Evolutionary conservation across 176 grass and related monocot species (phyloP), one percentile per base, ranked within the genome.

Genomic region (Tillandsia leiboldiana): DNA sequence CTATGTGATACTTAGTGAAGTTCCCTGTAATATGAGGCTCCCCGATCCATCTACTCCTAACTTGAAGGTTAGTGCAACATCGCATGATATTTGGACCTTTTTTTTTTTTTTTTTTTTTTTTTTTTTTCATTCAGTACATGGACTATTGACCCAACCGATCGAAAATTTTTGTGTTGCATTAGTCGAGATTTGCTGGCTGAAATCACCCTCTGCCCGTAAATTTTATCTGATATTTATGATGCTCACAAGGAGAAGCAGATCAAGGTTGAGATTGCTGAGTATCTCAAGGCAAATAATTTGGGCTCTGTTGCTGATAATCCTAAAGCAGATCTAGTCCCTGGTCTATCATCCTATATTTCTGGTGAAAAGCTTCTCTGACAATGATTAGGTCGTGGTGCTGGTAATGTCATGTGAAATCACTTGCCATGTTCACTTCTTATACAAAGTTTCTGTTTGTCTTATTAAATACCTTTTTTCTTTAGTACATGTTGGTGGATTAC

Each of bases 21-120:
- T 92, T 73, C 93, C 93, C 56, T 86, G 84, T 28, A 92, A 90
- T 26, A 97, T 97, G 93, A 92, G 93, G 73, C 89, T 97, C 81
- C 93, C 93, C 15, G 89, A 92, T 74, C 93, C 89, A 48, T 97
- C 93, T 56, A 97, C 93, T 68, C 89, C 84, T 28, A 97, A 92
- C 67, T 81, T 97, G 68, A 97, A 97, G 93, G 93, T 97, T 73
- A 28, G 52, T 85, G 53, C 27, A 11, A 50, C 1, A 22, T 82
- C 20, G 73, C 3, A 63, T 71, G 22, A 9, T 63, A 54, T 64
- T 71, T 54, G 15, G 49, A 67, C 51, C 64, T 42, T 5, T 42
- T 42, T 42, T 42, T 42, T 42, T 42, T 5, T 42, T 67, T 42
- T 5, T 42, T 42, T 42, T 42, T 42, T 42, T 42, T 5, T 42